phyloP scores from a whole-genome alignment of 495 filamentous ascomycete species.

The Opeltia flavorubescens region DNA sequence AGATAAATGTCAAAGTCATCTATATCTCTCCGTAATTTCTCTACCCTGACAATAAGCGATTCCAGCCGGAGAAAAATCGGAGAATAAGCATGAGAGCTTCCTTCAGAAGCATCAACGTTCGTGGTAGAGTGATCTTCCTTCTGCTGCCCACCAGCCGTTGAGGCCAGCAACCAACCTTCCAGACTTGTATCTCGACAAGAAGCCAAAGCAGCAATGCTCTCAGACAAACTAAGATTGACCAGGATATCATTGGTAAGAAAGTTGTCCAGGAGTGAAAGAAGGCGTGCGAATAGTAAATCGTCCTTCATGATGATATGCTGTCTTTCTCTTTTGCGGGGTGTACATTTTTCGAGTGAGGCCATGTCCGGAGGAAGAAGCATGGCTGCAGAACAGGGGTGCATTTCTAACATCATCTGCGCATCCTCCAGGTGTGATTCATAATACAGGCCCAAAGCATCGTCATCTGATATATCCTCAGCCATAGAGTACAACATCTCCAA shows the following conservation, averaged over 20 bases:
- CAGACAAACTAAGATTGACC: constrained; percentile 74
- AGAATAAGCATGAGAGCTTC: background rate
- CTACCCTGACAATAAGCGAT: constrained; percentile 48
- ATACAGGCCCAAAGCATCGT: constrained; percentile 57
- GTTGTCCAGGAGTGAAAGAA: constrained; percentile 53
- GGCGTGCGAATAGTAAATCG: constrained; percentile 60
- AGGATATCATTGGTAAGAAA: constrained; percentile 88
- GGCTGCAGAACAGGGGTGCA: constrained; percentile 55
- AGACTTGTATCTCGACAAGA: constrained; percentile 70
- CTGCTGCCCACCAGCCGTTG: constrained; percentile 14
- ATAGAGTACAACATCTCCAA: constrained; percentile 59
- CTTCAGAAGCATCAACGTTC: background rate
- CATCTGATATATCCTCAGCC: constrained; percentile 55
- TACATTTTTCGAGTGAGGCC: background rate
- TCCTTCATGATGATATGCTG: constrained; percentile 21
- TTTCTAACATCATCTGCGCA: constrained; percentile 60
- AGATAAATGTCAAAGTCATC: constrained; percentile 66
- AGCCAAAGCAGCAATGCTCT: constrained; percentile 65
- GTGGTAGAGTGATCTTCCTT: constrained; percentile 28
- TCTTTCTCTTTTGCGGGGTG: background rate
- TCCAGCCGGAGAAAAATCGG: constrained; percentile 29
- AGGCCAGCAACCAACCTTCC: constrained; percentile 82
- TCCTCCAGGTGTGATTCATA: constrained; percentile 80
- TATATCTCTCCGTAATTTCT: constrained; percentile 50
- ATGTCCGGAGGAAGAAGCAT: constrained; percentile 27